Conservation (phyloP, 768 basidiomycete genomes). For the Termitomyces sp. region DNA sequence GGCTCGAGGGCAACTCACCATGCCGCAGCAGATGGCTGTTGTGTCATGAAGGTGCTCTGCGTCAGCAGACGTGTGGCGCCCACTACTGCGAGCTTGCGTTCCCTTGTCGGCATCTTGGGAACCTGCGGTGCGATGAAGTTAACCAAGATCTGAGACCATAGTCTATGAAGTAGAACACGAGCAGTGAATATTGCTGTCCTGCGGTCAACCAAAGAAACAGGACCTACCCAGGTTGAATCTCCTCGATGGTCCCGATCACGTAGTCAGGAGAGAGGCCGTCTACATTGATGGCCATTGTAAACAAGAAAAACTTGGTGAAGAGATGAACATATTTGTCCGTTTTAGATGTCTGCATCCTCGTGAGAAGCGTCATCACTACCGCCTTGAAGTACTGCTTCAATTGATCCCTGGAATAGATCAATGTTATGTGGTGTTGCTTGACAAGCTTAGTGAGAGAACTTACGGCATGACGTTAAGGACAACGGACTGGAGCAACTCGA, state of each 20-base stretch:
- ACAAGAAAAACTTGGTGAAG: conserved; percentile 78
- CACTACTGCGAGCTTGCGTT: conserved; percentile 81
- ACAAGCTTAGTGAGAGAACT: conserved; percentile 29
- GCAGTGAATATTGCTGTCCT: neutral
- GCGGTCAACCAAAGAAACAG: neutral
- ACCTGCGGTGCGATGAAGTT: conserved; percentile 81
- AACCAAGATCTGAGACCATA: conserved; percentile 78
- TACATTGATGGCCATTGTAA: conserved; percentile 71
- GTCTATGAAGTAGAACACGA: conserved; percentile 25
- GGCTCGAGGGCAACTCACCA: conserved; percentile 49
- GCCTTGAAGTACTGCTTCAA: conserved; percentile 76
- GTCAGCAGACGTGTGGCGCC: conserved; percentile 81
- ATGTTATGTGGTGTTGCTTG: neutral
- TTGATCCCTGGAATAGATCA: conserved; percentile 40
- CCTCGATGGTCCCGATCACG: conserved; percentile 74
- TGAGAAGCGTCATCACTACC: conserved; percentile 75
- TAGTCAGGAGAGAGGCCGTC: conserved; percentile 78
- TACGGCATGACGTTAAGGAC: conserved; percentile 74
- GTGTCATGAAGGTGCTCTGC: conserved; percentile 67
- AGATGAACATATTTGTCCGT: conserved; percentile 86
- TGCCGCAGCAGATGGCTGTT: conserved; percentile 54
- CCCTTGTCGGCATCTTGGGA: conserved; percentile 76
- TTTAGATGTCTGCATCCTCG: conserved; percentile 83
- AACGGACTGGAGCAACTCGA: conserved; percentile 82
- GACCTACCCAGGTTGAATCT: conserved; percentile 79